Percentiles rank a stretch among this genome's conserved stretches.
These are phyloP conservation scores for Sphaerostilbella broomeana DNA, from an alignment of 2,329 filamentous ascomycete species.

Conservation along the genomic window DNA sequence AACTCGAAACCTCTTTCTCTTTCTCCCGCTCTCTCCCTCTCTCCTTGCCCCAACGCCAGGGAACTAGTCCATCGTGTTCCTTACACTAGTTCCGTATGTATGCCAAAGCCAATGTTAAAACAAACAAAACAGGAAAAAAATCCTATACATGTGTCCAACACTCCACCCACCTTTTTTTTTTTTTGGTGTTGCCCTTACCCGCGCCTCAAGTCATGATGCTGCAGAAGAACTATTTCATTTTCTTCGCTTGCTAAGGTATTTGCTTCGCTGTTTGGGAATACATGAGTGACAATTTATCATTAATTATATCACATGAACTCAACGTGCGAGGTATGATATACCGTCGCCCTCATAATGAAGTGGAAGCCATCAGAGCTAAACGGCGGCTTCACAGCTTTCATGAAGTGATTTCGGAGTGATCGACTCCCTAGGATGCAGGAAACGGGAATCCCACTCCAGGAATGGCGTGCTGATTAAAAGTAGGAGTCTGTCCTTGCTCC, in stretches of 20 bases:
- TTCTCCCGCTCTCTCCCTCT: too few species aligned
- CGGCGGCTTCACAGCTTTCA: too few species aligned
- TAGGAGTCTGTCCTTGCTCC: constrained; percentile 19
- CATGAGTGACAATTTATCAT: too few species aligned
- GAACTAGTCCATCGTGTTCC: constrained; percentile 9
- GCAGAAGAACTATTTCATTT: too few species aligned
- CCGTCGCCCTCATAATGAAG: too few species aligned
- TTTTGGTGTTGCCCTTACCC: too few species aligned
- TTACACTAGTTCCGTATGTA: constrained; percentile 10
- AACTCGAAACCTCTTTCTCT: background rate
- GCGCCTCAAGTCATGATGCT: too few species aligned
- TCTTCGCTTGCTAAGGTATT: too few species aligned
- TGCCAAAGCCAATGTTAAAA: constrained; percentile 15
- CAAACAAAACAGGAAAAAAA: too few species aligned
- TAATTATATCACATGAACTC: background rate
- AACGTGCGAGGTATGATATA: background rate
- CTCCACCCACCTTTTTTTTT: too few species aligned
- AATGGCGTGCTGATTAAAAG: constrained; percentile 23
- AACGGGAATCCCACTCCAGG: constrained; percentile 24
- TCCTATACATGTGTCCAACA: constrained; percentile 9
- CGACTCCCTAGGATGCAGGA: constrained; percentile 12
- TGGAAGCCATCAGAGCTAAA: too few species aligned
- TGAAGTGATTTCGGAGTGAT: background rate
- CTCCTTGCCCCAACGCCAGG: constrained; percentile 10
- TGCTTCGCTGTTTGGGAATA: too few species aligned